Percentiles rank a stretch among this genome's conserved stretches.
These are phyloP conservation scores for Brassica hybrid DNA, from an alignment of 441 rosid species.

Conservation along the genomic window DNA sequence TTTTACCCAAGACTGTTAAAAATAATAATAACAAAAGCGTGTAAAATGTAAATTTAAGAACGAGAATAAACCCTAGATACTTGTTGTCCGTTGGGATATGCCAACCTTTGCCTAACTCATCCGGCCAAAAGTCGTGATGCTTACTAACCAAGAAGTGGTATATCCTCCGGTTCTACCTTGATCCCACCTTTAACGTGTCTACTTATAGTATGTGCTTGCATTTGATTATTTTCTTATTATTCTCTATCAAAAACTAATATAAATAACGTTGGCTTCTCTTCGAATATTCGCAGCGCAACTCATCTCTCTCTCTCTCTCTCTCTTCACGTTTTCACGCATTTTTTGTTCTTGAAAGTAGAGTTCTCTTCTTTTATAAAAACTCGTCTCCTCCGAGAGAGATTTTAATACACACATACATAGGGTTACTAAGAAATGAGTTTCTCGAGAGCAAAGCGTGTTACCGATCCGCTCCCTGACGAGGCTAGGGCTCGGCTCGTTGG, in stretches of 20 bases:
- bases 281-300: conserved; percentile 51
- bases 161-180: conserved; percentile 39
- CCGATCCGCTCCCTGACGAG: conserved; percentile 62
- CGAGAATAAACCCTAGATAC: conserved; percentile 15
- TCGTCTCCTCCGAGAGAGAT: not conserved
- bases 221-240: not conserved
- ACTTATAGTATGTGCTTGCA: conserved; percentile 8
- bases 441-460: conserved; percentile 58
- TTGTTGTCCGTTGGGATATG: conserved; percentile 31
- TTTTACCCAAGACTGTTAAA: not conserved
- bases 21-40: not conserved
- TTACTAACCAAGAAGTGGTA: conserved; percentile 19
- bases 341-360: not conserved
- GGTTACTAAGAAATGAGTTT: conserved; percentile 39
- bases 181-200: conserved; percentile 36
- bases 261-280: conserved; percentile 1
- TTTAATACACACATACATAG: not conserved
- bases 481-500: conserved; percentile 73
- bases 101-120: conserved; percentile 25
- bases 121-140: conserved; percentile 26
- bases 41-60: not conserved
- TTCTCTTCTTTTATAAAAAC: conserved; percentile 28
- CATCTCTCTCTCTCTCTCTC: not conserved
- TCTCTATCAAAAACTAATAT: not conserved
- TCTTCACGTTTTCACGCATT: conserved; percentile 2